Percentiles rank a stretch among this genome's conserved stretches.
phyloP scores from a whole-genome alignment of 2,329 filamentous ascomycete species.

The Raffaelea ambrosiae region DNA sequence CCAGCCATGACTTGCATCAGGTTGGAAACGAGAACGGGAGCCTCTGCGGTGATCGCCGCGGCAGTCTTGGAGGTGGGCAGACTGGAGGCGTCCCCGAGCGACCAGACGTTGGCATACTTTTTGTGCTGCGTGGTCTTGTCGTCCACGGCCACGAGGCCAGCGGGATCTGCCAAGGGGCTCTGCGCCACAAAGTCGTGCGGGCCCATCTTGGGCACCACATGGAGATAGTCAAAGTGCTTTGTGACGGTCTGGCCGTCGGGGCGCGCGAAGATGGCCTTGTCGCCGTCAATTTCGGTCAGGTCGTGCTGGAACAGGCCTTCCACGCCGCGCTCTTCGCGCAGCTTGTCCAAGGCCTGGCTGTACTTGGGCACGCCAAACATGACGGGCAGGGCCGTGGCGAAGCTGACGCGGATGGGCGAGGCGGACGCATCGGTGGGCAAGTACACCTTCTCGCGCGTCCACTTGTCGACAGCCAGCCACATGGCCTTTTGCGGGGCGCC shows the following conservation, averaged over 20 bases:
- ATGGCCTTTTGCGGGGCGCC: slow-evolving; percentile 54
- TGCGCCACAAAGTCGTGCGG: slow-evolving; percentile 45
- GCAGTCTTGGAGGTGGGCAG: slow-evolving; percentile 45
- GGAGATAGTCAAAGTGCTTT: slow-evolving; percentile 44
- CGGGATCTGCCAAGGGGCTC: slow-evolving; percentile 44
- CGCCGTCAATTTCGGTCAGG: slow-evolving; percentile 42
- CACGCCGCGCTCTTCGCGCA: slow-evolving; percentile 45
- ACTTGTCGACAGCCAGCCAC: slow-evolving; percentile 54
- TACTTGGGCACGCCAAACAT: slow-evolving; percentile 58
- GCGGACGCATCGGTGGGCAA: slow-evolving; percentile 21
- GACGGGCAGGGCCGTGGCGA: slow-evolving; percentile 43
- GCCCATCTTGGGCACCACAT: slow-evolving; percentile 51
- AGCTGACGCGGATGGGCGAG: slow-evolving; percentile 42
- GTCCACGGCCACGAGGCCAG: slow-evolving; percentile 51
- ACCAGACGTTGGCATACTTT: slow-evolving; percentile 50
- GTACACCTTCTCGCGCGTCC: slow-evolving; percentile 46
- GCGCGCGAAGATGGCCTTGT: slow-evolving; percentile 40
- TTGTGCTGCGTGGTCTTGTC: slow-evolving; percentile 42
- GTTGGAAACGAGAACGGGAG: slow-evolving; percentile 34
- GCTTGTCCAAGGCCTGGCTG: slow-evolving; percentile 40
- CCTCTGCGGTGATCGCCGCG: slow-evolving; percentile 33
- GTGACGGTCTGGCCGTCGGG: slow-evolving; percentile 34
- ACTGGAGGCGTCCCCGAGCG: slow-evolving; percentile 49
- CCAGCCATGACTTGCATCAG: slow-evolving; percentile 26
- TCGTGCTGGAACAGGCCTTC: slow-evolving; percentile 53